Conservation (phyloP, 2,329 filamentous ascomycete genomes). For the Verticillium albo-atrum region DNA sequence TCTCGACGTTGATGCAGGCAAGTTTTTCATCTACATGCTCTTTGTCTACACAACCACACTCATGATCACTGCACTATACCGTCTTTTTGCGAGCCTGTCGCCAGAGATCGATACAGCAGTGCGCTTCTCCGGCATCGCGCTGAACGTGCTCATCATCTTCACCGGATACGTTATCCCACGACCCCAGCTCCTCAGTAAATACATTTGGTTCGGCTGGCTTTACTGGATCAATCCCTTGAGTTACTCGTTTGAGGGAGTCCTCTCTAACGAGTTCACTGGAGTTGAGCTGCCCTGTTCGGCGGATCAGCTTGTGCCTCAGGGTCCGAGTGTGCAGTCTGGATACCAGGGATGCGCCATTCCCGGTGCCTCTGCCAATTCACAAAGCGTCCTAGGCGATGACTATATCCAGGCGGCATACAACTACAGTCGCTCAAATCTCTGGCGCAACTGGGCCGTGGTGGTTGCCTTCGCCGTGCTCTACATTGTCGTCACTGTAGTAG, state of each 20-base stretch:
- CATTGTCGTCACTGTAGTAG: slow-evolving; percentile 64
- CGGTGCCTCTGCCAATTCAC: too few relatives aligned
- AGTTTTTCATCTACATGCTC: slow-evolving; percentile 63
- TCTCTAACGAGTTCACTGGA: slow-evolving; percentile 48
- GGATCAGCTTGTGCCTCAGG: slow-evolving; percentile 39
- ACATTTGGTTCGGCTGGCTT: slow-evolving; percentile 69
- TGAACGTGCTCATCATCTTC: slow-evolving; percentile 61
- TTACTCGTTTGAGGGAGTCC: slow-evolving; percentile 59
- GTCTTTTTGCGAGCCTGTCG: slow-evolving; percentile 50
- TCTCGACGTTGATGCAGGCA: slow-evolving; percentile 58
- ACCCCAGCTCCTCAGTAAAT: slow-evolving; percentile 45
- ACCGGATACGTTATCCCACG: slow-evolving; percentile 61
- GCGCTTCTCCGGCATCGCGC: too few relatives aligned
- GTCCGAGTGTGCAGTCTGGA: slow-evolving; percentile 27
- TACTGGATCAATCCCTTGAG: slow-evolving; percentile 60
- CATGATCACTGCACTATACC: slow-evolving; percentile 53
- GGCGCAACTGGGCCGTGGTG: slow-evolving; percentile 74
- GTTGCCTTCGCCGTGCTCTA: slow-evolving; percentile 73
- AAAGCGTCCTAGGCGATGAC: too few relatives aligned
- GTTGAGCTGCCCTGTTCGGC: slow-evolving; percentile 45
- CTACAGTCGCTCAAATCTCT: slow-evolving; percentile 53
- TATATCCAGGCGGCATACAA: too few relatives aligned
- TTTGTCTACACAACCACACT: slow-evolving; percentile 57
- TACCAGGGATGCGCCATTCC: slow-evolving; percentile 54
- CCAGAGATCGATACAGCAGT: too few relatives aligned